These are phyloP conservation scores for Lithocarpus polystachyus DNA, from an alignment of 306 rosid genomes.

Conservation along the genomic window DNA sequence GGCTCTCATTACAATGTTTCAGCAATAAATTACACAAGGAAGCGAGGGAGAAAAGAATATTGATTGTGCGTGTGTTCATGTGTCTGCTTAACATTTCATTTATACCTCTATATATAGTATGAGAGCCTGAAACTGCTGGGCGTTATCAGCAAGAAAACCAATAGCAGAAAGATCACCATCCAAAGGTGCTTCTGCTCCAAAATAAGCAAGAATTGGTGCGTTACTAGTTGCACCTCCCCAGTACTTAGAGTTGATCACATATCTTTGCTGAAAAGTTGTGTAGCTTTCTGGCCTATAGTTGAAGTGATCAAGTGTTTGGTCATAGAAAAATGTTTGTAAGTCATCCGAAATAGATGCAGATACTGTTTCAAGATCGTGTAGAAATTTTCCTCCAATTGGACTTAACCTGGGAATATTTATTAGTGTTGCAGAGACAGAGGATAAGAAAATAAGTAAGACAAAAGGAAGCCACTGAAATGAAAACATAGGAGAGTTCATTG, in stretches of 20 bases:
- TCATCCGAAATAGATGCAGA: constrained; percentile 2
- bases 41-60: neutral
- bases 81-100: neutral
- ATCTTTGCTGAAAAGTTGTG: constrained; percentile 56
- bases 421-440: constrained; percentile 15
- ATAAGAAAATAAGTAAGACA: constrained; percentile 19
- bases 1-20: too few species aligned
- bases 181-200: constrained; percentile 61
- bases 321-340: constrained; percentile 45
- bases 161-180: constrained; percentile 17
- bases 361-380: constrained; percentile 4
- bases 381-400: constrained; percentile 30
- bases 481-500: neutral
- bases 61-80: neutral
- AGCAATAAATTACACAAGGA: too few species aligned
- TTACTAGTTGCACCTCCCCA: constrained; percentile 62
- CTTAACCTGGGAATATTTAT: constrained; percentile 41
- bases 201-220: constrained; percentile 61
- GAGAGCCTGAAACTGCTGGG: constrained; percentile 58
- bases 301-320: constrained; percentile 71
- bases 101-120: constrained; percentile 64
- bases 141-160: constrained; percentile 63
- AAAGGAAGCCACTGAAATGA: constrained; percentile 24
- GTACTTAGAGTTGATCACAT: constrained; percentile 53
- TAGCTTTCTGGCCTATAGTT: constrained; percentile 63